Percentiles rank a stretch among this genome's conserved stretches.
phyloP scores from a whole-genome alignment of 768 basidiomycete species.

The Tylopilus sp. region DNA sequence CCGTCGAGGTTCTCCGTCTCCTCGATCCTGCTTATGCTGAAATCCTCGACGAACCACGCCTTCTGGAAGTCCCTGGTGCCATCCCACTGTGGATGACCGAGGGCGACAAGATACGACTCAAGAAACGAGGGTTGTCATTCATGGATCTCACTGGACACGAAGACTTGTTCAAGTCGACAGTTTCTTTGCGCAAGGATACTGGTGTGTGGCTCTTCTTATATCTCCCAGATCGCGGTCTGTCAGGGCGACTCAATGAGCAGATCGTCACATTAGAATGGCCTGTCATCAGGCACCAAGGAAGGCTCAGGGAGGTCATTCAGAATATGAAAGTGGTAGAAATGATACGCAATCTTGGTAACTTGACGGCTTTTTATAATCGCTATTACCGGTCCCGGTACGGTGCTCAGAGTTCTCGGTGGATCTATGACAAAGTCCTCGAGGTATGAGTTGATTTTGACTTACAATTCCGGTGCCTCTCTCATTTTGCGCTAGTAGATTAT shows the following conservation, averaged over 20 bases:
- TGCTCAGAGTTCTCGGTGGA: slow-evolving; percentile 37
- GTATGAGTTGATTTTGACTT: not conserved
- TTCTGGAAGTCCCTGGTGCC: slow-evolving; percentile 12
- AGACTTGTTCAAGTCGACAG: too few relatives aligned
- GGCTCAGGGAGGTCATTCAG: slow-evolving; percentile 3
- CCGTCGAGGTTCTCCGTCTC: slow-evolving; percentile 15
- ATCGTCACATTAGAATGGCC: slow-evolving; percentile 16
- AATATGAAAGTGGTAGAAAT: slow-evolving; percentile 28
- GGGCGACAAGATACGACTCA: slow-evolving; percentile 1
- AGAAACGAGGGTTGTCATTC: not conserved
- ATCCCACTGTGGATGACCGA: not conserved
- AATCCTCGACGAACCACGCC: slow-evolving; percentile 14
- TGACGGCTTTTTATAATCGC: slow-evolving; percentile 31
- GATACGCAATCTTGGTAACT: slow-evolving; percentile 32
- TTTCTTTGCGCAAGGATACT: too few relatives aligned
- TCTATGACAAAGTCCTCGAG: slow-evolving; percentile 27
- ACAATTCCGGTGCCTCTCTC: too few relatives aligned
- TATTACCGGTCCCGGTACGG: slow-evolving; percentile 31
- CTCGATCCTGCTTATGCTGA: slow-evolving; percentile 11
- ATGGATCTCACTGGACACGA: too few relatives aligned
- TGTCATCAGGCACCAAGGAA: slow-evolving; percentile 9
- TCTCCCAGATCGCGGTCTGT: too few relatives aligned
- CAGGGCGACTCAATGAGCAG: too few relatives aligned
- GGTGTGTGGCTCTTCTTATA: too few relatives aligned
- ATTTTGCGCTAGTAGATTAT: slow-evolving; percentile 13